Evolutionary conservation across 1,139 yeast genomes (phyloP), one percentile per base, ranked within the genome.

Genomic region (Trichomonascaceae sp.): DNA sequence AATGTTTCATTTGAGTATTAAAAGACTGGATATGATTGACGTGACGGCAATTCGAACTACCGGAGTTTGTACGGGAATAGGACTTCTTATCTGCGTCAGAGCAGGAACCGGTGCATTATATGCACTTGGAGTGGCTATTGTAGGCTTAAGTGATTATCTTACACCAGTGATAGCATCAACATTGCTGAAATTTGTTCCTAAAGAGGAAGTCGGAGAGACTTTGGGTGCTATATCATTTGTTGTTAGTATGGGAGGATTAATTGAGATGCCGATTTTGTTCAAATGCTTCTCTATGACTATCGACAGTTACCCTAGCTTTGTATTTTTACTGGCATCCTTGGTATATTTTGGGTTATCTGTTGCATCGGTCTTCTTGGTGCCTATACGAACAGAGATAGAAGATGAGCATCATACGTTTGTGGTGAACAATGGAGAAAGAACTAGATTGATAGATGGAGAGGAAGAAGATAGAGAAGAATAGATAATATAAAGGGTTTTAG

Each of bases 21-120:
- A 54, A 44, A 49, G 53, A 20, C 67, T 85, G 22, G 95, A 87
- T 66, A 66, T 68, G 58, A 71, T 82, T 36, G 95, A 86, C 66
- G 70, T 74, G 53, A 54, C 74, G 30, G 70, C 80, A 57, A 63
- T 81, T 5, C 58, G 75, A 7, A 44, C 72, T 8, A 73, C 80
- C 0, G 45, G 74, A 3, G 1, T 64, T 0, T 69, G 73, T 53
- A 84, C 82, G 49, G 55, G 74, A 0, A 1, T 78, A 0, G 82
- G 82, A 1, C 71, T 79, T 39, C 32, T 72, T 0, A 57, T 75
- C 7, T 63, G 78, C 38, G 63, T 75, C 0, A 30, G 63, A 2
- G 72, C 81, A 0, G 59, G 60, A 1, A 58, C 61, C 0, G 63
- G 73, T 1, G 43, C 48, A 1, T 19, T 53, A n/a, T 58, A 48